A percentile compares a stretch with the other conserved stretches of the same genome.
phyloP scores from a whole-genome alignment of 2,329 filamentous ascomycete species.

The Penicillium sp. region DNA sequence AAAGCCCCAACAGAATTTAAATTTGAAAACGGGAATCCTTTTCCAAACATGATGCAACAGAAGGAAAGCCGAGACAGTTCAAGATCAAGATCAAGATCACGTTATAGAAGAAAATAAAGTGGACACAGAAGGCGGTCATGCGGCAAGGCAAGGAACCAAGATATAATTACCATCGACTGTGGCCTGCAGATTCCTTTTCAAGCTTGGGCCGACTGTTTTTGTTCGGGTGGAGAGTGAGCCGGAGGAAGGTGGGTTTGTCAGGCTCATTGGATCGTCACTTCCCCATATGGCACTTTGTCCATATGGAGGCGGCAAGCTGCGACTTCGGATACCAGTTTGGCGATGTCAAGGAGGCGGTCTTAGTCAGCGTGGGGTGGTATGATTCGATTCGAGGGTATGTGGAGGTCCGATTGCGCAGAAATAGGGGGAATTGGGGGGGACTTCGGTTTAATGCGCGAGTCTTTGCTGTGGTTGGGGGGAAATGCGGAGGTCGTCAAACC shows the following conservation, averaged over 20 bases:
- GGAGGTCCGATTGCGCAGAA: neutral
- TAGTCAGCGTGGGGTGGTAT: slow-evolving; percentile 5
- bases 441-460: neutral
- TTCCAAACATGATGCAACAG: slow-evolving; percentile 40
- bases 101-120: slow-evolving; percentile 8
- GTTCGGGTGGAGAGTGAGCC: slow-evolving; percentile 40
- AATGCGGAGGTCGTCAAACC: neutral
- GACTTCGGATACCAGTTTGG: neutral
- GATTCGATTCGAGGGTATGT: neutral
- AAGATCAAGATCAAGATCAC: slow-evolving; percentile 1
- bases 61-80: slow-evolving; percentile 9
- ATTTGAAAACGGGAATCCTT: slow-evolving; percentile 40
- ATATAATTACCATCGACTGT: slow-evolving; percentile 48
- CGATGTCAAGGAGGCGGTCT: neutral
- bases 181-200: slow-evolving; percentile 46
- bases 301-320: slow-evolving; percentile 1
- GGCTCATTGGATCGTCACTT: slow-evolving; percentile 36
- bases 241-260: slow-evolving; percentile 45
- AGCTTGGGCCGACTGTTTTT: slow-evolving; percentile 35
- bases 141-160: slow-evolving; percentile 13
- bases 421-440: neutral
- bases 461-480: slow-evolving; percentile 1
- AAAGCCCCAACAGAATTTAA: slow-evolving; percentile 38
- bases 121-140: neutral
- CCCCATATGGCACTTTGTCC: neutral